phyloP scores from a whole-genome alignment of 1,284 basidiomycete species.

The Ustilago trichophora region DNA sequence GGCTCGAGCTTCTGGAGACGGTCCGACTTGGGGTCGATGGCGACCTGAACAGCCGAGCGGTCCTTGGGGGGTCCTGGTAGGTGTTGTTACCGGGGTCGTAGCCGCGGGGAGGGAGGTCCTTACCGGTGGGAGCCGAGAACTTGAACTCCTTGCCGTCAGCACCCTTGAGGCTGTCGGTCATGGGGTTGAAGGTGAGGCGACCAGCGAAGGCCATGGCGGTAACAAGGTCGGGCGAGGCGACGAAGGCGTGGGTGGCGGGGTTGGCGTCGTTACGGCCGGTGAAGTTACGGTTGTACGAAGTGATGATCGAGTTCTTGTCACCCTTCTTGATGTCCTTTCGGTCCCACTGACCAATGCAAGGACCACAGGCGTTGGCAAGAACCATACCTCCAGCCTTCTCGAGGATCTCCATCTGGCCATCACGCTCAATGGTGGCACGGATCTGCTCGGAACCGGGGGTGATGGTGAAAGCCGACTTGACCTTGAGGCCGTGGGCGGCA shows the following conservation, averaged over 20 bases:
- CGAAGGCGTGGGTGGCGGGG: conserved; percentile 98
- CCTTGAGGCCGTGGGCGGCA: conserved; percentile 81
- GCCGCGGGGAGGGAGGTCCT: conserved; percentile 90
- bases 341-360: conserved; percentile 99
- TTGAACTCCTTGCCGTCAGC: conserved; percentile 96
- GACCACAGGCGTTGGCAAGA: conserved; percentile 97
- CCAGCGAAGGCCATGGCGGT: conserved; percentile 97
- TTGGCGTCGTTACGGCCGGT: conserved; percentile 99
- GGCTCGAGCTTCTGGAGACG: conserved; percentile 93
- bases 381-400: conserved; percentile 90
- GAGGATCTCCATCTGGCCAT: conserved; percentile 89
- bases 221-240: conserved; percentile 96
- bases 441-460: conserved; percentile 99
- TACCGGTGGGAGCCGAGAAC: conserved; percentile 87
- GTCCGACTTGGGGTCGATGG: conserved; percentile 86
- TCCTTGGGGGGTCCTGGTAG: conserved; percentile 94
- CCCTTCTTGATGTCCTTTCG: conserved; percentile 95
- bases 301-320: conserved; percentile 88
- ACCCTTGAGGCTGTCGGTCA: conserved; percentile 88
- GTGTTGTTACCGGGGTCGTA: conserved; percentile 97
- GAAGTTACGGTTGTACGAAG: conserved; percentile 99
- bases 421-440: conserved; percentile 94
- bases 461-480: conserved; percentile 95
- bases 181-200: conserved; percentile 92
- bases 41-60: conserved; percentile 83